phyloP scores from a whole-genome alignment of 1,284 basidiomycete genomes.

The Ceratobasidium sp. region DNA sequence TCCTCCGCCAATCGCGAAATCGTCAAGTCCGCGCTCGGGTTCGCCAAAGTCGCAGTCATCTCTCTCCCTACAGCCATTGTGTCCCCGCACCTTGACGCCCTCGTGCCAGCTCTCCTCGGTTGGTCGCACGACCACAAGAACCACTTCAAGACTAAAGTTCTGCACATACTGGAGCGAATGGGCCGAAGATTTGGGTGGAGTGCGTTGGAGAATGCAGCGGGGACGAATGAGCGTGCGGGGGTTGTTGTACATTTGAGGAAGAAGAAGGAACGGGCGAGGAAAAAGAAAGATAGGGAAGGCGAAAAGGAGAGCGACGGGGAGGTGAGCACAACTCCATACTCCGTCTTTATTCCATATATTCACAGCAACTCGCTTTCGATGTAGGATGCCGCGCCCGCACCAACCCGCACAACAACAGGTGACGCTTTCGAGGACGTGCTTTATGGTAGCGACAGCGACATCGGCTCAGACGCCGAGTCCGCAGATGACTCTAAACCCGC shows the following conservation, averaged over 20 bases:
- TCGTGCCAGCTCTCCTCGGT: conserved; percentile 88
- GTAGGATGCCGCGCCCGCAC: conserved; percentile 54
- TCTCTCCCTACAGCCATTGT: conserved; percentile 81
- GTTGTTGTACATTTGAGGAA: conserved; percentile 77
- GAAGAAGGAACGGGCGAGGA: conserved; percentile 75
- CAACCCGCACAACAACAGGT: conserved; percentile 66
- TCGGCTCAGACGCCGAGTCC: conserved; percentile 76
- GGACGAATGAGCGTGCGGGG: conserved; percentile 72
- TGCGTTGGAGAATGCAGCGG: conserved; percentile 68
- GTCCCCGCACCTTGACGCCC: conserved; percentile 77
- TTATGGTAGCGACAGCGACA: conserved; percentile 93
- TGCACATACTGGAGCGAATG: conserved; percentile 97
- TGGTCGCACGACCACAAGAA: conserved; percentile 99
- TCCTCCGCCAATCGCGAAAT: conserved; percentile 96
- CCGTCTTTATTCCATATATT: background rate
- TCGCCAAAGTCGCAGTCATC: conserved; percentile 94
- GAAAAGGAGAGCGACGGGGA: conserved; percentile 69
- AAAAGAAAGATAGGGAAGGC: conserved; percentile 72
- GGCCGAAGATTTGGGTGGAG: conserved; percentile 92
- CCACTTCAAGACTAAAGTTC: conserved; percentile 97
- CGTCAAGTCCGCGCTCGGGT: conserved; percentile 95
- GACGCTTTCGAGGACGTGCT: conserved; percentile 96
- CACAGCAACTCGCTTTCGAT: conserved; percentile 43
- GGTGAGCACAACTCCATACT: conserved; percentile 53
- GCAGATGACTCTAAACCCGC: conserved; percentile 61